These are phyloP conservation scores for Sicyos baderoa DNA, from an alignment of 306 rosid species.

Conservation along the genomic window DNA sequence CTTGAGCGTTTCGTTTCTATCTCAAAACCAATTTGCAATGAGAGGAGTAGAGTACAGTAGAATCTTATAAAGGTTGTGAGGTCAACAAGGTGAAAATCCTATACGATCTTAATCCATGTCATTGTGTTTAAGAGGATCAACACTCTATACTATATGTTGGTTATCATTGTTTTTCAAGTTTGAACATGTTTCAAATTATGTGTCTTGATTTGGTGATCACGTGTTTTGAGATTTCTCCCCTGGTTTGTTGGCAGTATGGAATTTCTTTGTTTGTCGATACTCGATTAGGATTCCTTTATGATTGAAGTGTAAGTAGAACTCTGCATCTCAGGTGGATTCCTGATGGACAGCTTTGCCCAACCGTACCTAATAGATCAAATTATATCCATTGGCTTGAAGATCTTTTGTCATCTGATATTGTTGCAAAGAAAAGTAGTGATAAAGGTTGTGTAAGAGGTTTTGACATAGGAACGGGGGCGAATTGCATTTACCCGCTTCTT, in stretches of 20 bases:
- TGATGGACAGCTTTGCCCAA: constrained; percentile 87
- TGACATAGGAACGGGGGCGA: constrained; percentile 93
- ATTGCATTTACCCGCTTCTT: constrained; percentile 90
- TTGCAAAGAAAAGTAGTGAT: constrained; percentile 28
- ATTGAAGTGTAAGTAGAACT: constrained; percentile 10
- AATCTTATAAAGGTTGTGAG: too few species aligned
- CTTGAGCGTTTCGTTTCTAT: too few species aligned
- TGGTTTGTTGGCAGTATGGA: background rate
- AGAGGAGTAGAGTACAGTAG: too few species aligned
- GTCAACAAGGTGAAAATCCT: too few species aligned
- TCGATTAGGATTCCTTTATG: background rate
- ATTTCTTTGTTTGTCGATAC: background rate
- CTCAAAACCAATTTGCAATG: too few species aligned
- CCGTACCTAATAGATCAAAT: constrained; percentile 83
- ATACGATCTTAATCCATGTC: background rate
- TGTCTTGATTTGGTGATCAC: background rate
- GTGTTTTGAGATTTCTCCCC: background rate
- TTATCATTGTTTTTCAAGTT: background rate
- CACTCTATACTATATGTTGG: background rate
- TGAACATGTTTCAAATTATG: background rate
- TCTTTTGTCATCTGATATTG: constrained; percentile 57
- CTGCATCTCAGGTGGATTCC: constrained; percentile 77
- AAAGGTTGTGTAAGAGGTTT: constrained; percentile 55
- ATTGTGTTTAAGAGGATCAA: background rate
- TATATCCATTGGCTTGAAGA: constrained; percentile 86